Conservation (phyloP, 345 rosid genomes). For the Kandelia obovata region DNA sequence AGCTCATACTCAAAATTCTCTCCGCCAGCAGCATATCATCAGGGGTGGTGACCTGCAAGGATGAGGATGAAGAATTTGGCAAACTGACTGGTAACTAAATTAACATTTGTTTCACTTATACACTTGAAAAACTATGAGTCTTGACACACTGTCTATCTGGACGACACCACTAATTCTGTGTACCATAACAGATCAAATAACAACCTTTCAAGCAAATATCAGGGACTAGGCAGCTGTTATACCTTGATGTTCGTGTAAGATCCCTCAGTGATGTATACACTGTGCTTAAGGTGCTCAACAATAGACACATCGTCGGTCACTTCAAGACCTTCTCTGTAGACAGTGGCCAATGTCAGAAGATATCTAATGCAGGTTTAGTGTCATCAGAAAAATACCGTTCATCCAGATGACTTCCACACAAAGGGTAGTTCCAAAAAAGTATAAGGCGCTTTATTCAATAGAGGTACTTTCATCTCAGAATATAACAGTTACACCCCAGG, state of each 20-base stretch:
- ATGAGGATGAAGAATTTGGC: background rate
- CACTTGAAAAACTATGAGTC: no score
- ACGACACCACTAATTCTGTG: no score
- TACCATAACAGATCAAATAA: no score
- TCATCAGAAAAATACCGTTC: no score
- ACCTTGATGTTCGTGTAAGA: conserved; percentile 95
- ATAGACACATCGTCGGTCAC: conserved; percentile 95
- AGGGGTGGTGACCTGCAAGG: conserved; percentile 77
- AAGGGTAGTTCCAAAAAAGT: no score
- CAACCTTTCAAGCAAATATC: background rate
- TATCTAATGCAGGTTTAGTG: background rate
- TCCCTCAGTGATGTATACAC: conserved; percentile 83
- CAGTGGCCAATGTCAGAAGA: background rate
- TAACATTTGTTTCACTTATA: no score
- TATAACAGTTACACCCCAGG: no score
- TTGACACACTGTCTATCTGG: no score
- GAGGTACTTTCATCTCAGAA: no score
- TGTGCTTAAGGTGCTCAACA: conserved; percentile 87
- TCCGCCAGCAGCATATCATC: conserved; percentile 88
- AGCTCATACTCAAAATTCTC: conserved; percentile 55
- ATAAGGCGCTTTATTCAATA: no score
- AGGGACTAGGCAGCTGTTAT: conserved; percentile 2
- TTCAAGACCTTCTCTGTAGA: conserved; percentile 73
- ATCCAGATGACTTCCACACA: no score
- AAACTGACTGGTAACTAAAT: background rate